phyloP scores from a whole-genome alignment of 352 stramenopile species.

The Pythium pyrilobum region DNA sequence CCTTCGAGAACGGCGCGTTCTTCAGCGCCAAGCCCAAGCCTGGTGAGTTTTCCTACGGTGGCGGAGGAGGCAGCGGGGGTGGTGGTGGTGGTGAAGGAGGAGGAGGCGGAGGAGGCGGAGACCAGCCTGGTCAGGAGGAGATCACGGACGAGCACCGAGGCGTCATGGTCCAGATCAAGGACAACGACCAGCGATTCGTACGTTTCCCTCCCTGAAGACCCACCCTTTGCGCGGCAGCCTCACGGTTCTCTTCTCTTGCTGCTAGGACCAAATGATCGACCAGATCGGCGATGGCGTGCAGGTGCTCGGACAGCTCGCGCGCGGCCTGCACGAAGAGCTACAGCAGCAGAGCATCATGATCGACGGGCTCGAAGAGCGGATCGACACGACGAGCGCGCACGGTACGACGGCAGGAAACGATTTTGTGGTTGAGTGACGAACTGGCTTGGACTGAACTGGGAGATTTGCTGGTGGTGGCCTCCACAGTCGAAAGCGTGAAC shows the following conservation, averaged over 20 bases:
- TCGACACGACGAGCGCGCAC: slow-evolving; percentile 73
- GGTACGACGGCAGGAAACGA: slow-evolving; percentile 24
- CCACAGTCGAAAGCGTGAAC: slow-evolving; percentile 75
- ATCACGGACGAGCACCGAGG: slow-evolving; percentile 61
- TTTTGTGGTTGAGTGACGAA: neutral
- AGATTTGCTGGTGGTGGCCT: neutral
- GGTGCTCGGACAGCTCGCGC: slow-evolving; percentile 67
- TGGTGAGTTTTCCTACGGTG: slow-evolving; percentile 18
- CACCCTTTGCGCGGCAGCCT: too few species aligned
- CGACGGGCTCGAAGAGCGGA: slow-evolving; percentile 70
- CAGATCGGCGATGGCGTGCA: slow-evolving; percentile 79
- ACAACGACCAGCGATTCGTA: slow-evolving; percentile 84
- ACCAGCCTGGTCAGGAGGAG: slow-evolving; percentile 37
- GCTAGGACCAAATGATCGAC: slow-evolving; percentile 80
- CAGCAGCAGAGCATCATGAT: slow-evolving; percentile 88
- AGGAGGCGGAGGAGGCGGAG: slow-evolving; percentile 25
- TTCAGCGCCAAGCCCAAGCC: slow-evolving; percentile 35
- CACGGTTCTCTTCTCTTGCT: neutral
- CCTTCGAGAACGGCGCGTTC: slow-evolving; percentile 60
- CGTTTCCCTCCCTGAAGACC: slow-evolving; percentile 16
- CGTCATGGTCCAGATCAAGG: slow-evolving; percentile 70
- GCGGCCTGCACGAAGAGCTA: slow-evolving; percentile 78
- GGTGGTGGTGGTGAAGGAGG: slow-evolving; percentile 19
- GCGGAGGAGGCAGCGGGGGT: slow-evolving; percentile 14
- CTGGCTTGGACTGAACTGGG: too few species aligned